Evolutionary conservation across 495 filamentous ascomycete genomes (phyloP).

Genomic region (Jackrogersella multiformis): DNA sequence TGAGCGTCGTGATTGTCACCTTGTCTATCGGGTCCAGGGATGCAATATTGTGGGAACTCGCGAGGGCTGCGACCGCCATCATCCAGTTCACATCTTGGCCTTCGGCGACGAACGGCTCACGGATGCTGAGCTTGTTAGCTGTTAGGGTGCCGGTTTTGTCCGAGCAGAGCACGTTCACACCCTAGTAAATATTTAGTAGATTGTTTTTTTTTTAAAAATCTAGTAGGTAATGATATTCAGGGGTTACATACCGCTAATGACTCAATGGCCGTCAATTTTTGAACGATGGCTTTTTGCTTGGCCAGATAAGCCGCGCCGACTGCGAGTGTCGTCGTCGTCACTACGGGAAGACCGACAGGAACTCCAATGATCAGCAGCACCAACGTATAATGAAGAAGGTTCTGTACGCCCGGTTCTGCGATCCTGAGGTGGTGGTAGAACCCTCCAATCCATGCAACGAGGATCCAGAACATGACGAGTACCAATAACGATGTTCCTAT

Average conservation of each 20-base stretch:
- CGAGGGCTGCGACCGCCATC: conserved; percentile 88
- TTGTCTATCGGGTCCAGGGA: conserved; percentile 94
- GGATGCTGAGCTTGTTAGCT: conserved; percentile 88
- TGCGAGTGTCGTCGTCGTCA: conserved; percentile 95
- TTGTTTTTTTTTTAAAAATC: too few relatives aligned
- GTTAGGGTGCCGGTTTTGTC: conserved; percentile 95
- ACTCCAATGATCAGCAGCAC: conserved; percentile 92
- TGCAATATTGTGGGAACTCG: conserved; percentile 89
- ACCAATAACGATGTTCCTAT: conserved; percentile 85
- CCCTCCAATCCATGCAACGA: conserved; percentile 82
- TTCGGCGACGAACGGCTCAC: conserved; percentile 81
- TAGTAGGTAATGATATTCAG: not conserved
- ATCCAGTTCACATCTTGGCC: conserved; percentile 83
- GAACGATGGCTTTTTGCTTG: conserved; percentile 94
- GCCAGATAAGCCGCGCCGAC: conserved; percentile 93
- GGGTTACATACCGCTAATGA: conserved; percentile 70
- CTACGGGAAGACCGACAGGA: conserved; percentile 92
- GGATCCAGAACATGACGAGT: conserved; percentile 79
- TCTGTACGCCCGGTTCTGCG: conserved; percentile 49
- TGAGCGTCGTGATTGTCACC: conserved; percentile 84
- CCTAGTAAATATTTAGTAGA: conserved; percentile 45
- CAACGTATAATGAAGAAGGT: conserved; percentile 82
- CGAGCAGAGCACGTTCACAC: conserved; percentile 95
- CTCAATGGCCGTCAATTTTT: conserved; percentile 94
- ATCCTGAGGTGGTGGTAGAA: conserved; percentile 85